These are phyloP conservation scores for Chaetomiaceae sp. DNA, from an alignment of 2,329 filamentous ascomycete species.

Conservation along the genomic window DNA sequence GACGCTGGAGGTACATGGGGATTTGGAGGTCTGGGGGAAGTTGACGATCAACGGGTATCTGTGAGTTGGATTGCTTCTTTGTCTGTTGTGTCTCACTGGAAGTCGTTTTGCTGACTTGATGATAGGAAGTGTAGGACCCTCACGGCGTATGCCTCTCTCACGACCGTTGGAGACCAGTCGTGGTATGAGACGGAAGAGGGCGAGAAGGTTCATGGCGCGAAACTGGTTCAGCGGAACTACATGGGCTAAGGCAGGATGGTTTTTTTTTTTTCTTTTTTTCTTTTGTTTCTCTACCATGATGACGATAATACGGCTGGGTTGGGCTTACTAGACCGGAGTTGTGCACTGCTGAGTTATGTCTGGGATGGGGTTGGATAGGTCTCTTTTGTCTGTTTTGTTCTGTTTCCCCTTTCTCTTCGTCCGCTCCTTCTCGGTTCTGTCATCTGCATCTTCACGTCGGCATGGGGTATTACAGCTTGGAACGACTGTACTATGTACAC, in stretches of 20 bases:
- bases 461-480: not conserved
- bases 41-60: conserved; percentile 43
- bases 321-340: not conserved
- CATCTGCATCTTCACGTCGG: not conserved
- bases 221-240: conserved; percentile 38
- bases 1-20: conserved; percentile 38
- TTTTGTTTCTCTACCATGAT: not conserved
- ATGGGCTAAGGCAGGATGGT: conserved; percentile 27
- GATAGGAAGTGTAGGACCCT: conserved; percentile 40
- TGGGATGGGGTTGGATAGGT: not conserved
- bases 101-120: not conserved
- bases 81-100: too few relatives aligned
- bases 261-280: conserved; percentile 7
- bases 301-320: too few relatives aligned
- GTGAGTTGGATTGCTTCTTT: conserved; percentile 30
- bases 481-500: not conserved
- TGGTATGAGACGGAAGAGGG: conserved; percentile 41
- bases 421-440: not conserved
- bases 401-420: not conserved
- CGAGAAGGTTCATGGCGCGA: conserved; percentile 42
- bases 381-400: not conserved
- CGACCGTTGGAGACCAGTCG: conserved; percentile 43
- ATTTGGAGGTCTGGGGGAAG: conserved; percentile 45
- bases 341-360: not conserved
- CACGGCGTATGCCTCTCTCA: conserved; percentile 44